phyloP scores from a whole-genome alignment of 139 green algal genomes.

The Zygnema cylindricum region DNA sequence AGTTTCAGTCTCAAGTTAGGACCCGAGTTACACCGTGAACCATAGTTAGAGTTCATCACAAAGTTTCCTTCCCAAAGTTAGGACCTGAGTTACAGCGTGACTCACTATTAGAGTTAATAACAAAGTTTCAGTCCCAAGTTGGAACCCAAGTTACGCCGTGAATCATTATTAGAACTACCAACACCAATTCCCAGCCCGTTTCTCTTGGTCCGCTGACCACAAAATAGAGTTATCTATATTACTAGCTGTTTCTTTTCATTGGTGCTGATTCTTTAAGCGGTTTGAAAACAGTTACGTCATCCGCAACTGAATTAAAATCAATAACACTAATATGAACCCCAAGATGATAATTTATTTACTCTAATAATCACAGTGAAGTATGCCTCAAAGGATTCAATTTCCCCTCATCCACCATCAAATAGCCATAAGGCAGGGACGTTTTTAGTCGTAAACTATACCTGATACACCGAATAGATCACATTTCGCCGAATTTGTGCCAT shows the following conservation, averaged over 20 bases:
- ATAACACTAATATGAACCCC: not conserved
- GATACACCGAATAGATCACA: constrained; percentile 97
- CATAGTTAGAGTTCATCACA: not conserved
- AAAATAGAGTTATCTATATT: no score
- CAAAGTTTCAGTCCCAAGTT: not conserved
- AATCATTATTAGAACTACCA: no score
- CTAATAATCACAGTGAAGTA: not conserved
- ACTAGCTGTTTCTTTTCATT: no score
- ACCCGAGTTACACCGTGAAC: not conserved
- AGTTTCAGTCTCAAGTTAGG: constrained; percentile 1
- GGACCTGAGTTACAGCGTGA: not conserved
- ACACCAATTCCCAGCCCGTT: no score
- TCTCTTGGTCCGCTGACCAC: no score
- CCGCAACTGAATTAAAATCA: no score
- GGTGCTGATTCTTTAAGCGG: no score
- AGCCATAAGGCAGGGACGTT: not conserved
- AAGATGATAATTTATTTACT: constrained; percentile 30
- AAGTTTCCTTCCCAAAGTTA: not conserved
- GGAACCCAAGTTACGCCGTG: not conserved
- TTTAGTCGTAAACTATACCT: constrained; percentile 66
- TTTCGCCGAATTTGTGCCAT: constrained; percentile 91
- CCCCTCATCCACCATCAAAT: not conserved
- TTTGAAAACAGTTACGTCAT: no score
- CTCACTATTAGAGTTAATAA: no score
- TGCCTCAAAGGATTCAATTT: no score